Base-by-base conservation (phyloP, 2,329 filamentous ascomycete species). In the Fusarium sp. region DNA sequence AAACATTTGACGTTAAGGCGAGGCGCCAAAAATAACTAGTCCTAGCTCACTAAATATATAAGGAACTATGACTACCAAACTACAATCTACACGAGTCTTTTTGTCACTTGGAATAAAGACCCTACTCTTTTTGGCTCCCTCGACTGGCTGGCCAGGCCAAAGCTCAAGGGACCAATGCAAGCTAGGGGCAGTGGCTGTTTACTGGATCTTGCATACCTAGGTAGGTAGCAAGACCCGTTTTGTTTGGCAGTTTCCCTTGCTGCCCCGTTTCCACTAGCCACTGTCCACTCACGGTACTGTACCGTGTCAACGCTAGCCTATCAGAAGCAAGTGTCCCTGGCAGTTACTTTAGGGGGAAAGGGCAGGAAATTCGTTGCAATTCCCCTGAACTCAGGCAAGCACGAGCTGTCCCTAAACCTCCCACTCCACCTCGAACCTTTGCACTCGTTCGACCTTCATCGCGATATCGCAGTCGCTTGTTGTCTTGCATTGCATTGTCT, bases 341-440 rank as follows among this genome's bases (percentile, higher is more conserved):
- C 58, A 63, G 68, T 75, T 76, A 70, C 74, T 73, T 71, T 71
- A 75, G 71, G 74, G 71, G 71, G 48, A 48, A 76, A 79, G 74
- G 76, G 72, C 74, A 79, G 78, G 80, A 79, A 82, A 78, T 77
- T 78, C 78, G 77, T 78, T 79, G 30, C 54, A 57, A 57, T 57
- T 57, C 80, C 80, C 80, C 80, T 81, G 80, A 81, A 67, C 51
- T 67, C 51, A 67, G 79, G 78, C 72, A 74, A 80, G 78, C 72
- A 74, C 72, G 70, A 78, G 76, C 76, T 78, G 72, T 78, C 75
- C 67, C 74, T 65, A 68, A 64, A 69, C 66, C 65, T 69, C 66
- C 65, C 65, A 63, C 76, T 78, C 73, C 75, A 78, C 71, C 75
- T 76, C 69, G 54, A 47, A 69, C 66, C 58, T 69, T 69, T 71